These are phyloP conservation scores for Porodaedalea pini DNA, from an alignment of 1,284 basidiomycete genomes.

Conservation along the genomic window DNA sequence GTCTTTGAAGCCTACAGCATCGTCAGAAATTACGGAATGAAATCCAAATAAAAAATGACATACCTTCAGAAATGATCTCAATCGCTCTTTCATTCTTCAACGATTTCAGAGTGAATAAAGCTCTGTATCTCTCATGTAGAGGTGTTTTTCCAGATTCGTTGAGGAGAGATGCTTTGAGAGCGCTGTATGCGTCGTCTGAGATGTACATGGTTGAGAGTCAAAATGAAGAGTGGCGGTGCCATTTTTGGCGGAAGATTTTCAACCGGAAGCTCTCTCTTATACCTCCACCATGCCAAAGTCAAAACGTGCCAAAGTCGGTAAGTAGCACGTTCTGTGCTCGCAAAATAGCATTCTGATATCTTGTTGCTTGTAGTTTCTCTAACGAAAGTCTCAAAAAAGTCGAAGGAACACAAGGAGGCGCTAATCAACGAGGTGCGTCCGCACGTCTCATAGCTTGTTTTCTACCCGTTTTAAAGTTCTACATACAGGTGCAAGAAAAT, in stretches of 20 bases:
- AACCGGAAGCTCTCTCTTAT: slow-evolving; percentile 17
- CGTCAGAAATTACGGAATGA: neutral
- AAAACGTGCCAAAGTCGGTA: slow-evolving; percentile 81
- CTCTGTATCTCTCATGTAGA: slow-evolving; percentile 87
- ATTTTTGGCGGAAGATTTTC: slow-evolving; percentile 4
- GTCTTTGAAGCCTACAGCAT: slow-evolving; percentile 71
- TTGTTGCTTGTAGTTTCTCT: slow-evolving; percentile 56
- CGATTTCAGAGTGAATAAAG: slow-evolving; percentile 91
- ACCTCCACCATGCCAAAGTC: slow-evolving; percentile 83
- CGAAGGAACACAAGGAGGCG: slow-evolving; percentile 79
- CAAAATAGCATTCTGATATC: slow-evolving; percentile 9
- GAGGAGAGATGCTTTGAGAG: slow-evolving; percentile 69
- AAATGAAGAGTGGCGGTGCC: slow-evolving; percentile 12
- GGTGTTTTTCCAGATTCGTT: slow-evolving; percentile 72
- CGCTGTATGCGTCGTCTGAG: slow-evolving; percentile 42
- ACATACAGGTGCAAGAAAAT: slow-evolving; percentile 75
- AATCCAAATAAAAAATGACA: slow-evolving; percentile 10
- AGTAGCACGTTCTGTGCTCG: slow-evolving; percentile 28
- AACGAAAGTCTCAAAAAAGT: slow-evolving; percentile 78
- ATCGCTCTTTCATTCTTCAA: slow-evolving; percentile 81
- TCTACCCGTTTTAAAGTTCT: no score
- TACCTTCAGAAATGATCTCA: slow-evolving; percentile 82
- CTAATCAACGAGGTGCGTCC: slow-evolving; percentile 75
- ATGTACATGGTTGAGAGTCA: slow-evolving; percentile 32
- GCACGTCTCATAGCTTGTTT: neutral